Evolutionary conservation across 805 yeast genomes (phyloP).

Genomic region (Candida parachauliodes): DNA sequence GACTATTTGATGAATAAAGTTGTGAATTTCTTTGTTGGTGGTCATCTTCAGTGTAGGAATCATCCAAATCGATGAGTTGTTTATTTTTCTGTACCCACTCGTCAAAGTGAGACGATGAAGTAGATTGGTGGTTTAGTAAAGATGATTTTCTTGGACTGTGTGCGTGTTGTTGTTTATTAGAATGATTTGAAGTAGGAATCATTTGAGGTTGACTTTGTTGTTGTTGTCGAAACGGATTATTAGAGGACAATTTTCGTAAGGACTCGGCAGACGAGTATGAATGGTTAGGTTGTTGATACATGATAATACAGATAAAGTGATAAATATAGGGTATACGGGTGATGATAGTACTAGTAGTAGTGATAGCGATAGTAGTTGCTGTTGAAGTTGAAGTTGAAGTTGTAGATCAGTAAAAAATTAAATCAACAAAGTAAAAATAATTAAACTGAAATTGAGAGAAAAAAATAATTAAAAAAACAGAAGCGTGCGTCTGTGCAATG

Average conservation of each 20-base stretch:
- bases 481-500: no score
- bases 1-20: not conserved
- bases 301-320: slow-evolving; percentile 4
- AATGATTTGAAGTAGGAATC: slow-evolving; percentile 10
- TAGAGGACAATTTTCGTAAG: slow-evolving; percentile 51
- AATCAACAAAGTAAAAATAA: no score
- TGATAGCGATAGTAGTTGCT: no score
- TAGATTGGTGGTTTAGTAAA: not conserved
- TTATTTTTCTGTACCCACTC: slow-evolving; percentile 55
- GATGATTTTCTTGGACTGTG: slow-evolving; percentile 4
- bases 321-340: no score
- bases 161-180: slow-evolving; percentile 6
- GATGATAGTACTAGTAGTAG: no score
- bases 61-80: slow-evolving; percentile 35
- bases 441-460: no score
- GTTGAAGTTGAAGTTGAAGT: no score
- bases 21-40: not conserved
- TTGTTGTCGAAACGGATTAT: slow-evolving; percentile 66
- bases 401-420: no score
- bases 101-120: slow-evolving; percentile 39
- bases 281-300: slow-evolving; percentile 42
- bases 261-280: slow-evolving; percentile 33
- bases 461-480: no score
- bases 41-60: not conserved
- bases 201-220: slow-evolving; percentile 8